Conservation (phyloP, 139 green algal genomes). For the Volvox africanus region DNA sequence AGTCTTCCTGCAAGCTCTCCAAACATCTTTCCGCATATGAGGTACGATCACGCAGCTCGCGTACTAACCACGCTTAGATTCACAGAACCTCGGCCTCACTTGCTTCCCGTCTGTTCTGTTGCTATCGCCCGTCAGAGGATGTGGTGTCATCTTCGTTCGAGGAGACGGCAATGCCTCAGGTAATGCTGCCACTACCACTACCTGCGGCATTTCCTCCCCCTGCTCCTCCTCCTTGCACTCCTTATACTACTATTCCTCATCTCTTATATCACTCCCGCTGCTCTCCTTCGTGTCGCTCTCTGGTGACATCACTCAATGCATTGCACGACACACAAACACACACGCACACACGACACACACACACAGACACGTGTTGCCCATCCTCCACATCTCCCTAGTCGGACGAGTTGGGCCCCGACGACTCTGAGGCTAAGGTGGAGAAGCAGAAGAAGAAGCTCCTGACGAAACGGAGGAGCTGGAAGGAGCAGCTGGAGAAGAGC, state of each 20-base stretch:
- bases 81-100: too few species aligned
- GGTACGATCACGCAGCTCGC: too few species aligned
- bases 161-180: slow-evolving; percentile 24
- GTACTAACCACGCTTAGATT: too few species aligned
- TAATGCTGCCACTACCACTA: not conserved
- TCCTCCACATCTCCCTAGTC: not conserved
- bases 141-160: slow-evolving; percentile 22
- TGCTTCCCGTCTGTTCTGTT: too few species aligned
- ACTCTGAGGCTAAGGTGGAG: not conserved
- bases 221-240: too few species aligned
- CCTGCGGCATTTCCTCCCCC: too few species aligned
- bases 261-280: too few species aligned
- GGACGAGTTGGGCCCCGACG: not conserved
- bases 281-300: not conserved
- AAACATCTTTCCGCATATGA: too few species aligned
- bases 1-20: too few species aligned
- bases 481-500: not conserved
- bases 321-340: too few species aligned
- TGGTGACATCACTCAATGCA: too few species aligned
- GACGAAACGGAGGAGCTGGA: not conserved
- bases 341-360: not conserved
- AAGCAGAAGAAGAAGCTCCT: not conserved
- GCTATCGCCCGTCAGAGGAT: not conserved
- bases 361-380: not conserved
- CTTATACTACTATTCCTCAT: too few species aligned